A percentile compares a stretch with the other conserved stretches of the same genome.
Conservation (phyloP, 2,329 filamentous ascomycete genomes). For the Coniochaeta pulveracea region DNA sequence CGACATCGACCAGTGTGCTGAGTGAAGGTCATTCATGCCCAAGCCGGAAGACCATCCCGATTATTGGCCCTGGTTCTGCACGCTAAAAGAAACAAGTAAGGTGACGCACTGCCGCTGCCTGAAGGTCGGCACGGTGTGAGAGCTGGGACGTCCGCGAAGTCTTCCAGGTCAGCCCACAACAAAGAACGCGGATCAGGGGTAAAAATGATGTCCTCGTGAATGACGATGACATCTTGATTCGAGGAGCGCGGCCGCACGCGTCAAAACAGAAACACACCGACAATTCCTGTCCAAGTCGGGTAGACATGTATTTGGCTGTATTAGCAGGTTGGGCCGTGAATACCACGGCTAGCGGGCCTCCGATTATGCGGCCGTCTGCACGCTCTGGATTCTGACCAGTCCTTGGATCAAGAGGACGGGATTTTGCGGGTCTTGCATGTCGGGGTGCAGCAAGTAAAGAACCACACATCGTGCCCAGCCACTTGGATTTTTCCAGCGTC, state of each 20-base stretch:
- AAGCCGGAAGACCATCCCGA: too few relatives aligned
- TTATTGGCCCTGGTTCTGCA: too few relatives aligned
- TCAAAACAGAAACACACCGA: slow-evolving; percentile 8
- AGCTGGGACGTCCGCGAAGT: too few relatives aligned
- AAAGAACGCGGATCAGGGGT: too few relatives aligned
- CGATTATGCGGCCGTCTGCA: slow-evolving; percentile 16
- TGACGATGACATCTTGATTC: not conserved
- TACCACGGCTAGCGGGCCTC: slow-evolving; percentile 14
- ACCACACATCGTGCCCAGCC: slow-evolving; percentile 3
- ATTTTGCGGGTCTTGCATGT: slow-evolving; percentile 1
- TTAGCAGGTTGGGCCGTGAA: slow-evolving; percentile 9
- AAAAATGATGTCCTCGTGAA: too few relatives aligned
- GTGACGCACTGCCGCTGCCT: too few relatives aligned
- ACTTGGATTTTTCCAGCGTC: slow-evolving; percentile 1
- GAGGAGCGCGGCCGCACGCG: slow-evolving; percentile 3
- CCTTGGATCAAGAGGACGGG: slow-evolving; percentile 4
- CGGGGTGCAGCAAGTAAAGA: not conserved
- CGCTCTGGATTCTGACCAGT: slow-evolving; percentile 10
- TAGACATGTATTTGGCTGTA: slow-evolving; percentile 10
- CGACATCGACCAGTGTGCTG: too few relatives aligned
- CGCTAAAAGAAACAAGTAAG: too few relatives aligned
- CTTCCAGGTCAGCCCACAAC: too few relatives aligned
- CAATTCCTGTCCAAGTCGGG: slow-evolving; percentile 12
- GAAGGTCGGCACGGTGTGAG: too few relatives aligned
- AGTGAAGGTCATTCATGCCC: too few relatives aligned